phyloP scores from a whole-genome alignment of 169 alveolate species.

The Plasmodium billcollinsi region DNA sequence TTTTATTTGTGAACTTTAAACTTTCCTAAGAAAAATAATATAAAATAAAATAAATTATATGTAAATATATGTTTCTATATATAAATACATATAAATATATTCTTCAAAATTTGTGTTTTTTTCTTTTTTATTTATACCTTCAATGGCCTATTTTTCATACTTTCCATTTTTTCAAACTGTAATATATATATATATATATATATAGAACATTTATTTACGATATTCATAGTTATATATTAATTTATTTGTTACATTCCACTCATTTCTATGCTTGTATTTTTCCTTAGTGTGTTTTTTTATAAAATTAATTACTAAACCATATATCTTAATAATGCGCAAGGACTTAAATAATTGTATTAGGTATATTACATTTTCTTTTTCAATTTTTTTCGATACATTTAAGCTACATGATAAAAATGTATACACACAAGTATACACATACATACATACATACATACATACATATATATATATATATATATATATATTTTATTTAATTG shows the following conservation, averaged over 20 bases:
- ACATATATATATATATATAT: neutral
- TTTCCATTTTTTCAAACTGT: constrained; percentile 67
- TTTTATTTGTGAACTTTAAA: constrained; percentile 63
- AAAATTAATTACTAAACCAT: constrained; percentile 21
- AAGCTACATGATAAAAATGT: neutral
- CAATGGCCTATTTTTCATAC: constrained; percentile 31
- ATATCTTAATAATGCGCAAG: constrained; percentile 33
- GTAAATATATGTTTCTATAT: neutral
- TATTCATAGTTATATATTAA: too few relatives aligned
- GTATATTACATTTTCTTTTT: constrained; percentile 9
- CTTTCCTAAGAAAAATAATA: constrained; percentile 25
- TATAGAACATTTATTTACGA: neutral
- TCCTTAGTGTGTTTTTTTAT: constrained; percentile 43
- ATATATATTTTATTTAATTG: neutral
- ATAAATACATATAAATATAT: neutral
- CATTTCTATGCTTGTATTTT: constrained; percentile 65
- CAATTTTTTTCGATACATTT: constrained; percentile 5
- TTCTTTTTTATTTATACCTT: neutral
- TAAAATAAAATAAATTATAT: neutral
- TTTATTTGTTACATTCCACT: constrained; percentile 51
- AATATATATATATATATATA: neutral
- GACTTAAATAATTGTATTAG: constrained; percentile 34
- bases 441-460: neutral
- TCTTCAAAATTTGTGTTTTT: neutral
- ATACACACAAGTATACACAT: neutral